phyloP scores from a whole-genome alignment of 1,139 yeast genomes.

The Hyphopichia burtonii region DNA sequence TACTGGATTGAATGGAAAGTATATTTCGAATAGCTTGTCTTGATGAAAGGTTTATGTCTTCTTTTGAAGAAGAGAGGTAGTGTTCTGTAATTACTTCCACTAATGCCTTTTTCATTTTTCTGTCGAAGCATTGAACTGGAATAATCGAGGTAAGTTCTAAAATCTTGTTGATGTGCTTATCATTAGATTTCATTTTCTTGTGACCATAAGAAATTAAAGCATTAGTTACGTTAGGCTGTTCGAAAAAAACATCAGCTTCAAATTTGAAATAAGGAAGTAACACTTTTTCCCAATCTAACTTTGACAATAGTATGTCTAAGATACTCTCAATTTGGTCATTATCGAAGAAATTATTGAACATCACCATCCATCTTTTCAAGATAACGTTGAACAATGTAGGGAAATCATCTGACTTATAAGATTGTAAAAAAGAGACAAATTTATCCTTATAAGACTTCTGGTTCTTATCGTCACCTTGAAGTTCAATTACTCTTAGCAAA shows the following conservation, averaged over 20 bases:
- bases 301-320: constrained; percentile 11
- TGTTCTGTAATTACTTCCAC: constrained; percentile 30
- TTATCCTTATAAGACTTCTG: constrained; percentile 10
- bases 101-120: constrained; percentile 34
- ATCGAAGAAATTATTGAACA: constrained; percentile 38
- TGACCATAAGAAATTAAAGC: constrained; percentile 18
- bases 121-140: constrained; percentile 54
- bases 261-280: constrained; percentile 18
- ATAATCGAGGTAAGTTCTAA: constrained; percentile 20
- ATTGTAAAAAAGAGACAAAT: constrained; percentile 26
- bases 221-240: constrained; percentile 35
- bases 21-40: constrained; percentile 31
- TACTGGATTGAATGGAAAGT: constrained; percentile 49
- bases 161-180: background rate
- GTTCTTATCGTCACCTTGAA: constrained; percentile 23
- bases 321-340: constrained; percentile 13
- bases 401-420: constrained; percentile 1
- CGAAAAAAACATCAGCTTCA: constrained; percentile 34
- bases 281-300: constrained; percentile 7
- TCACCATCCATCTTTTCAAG: constrained; percentile 56
- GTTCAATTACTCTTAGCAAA: constrained; percentile 49
- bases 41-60: constrained; percentile 8
- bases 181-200: background rate
- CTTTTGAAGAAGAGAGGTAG: constrained; percentile 6
- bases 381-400: constrained; percentile 19